Conservation (phyloP, 176 grass and related monocot genomes). For the Triticum turgidum region DNA sequence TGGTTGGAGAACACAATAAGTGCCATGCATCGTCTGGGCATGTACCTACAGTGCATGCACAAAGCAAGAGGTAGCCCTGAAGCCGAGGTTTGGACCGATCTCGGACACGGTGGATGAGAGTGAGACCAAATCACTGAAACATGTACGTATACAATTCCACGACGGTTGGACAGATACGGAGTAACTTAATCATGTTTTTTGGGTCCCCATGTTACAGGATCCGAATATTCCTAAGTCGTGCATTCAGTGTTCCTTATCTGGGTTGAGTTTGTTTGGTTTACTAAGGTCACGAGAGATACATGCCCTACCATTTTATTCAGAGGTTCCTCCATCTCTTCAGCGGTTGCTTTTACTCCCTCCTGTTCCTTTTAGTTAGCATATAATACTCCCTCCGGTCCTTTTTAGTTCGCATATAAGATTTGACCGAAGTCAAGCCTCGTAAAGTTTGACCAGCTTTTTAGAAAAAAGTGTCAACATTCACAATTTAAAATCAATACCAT, state of each 20-base stretch:
- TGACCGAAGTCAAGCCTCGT: no score
- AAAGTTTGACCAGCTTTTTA: no score
- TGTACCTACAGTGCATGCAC: background rate
- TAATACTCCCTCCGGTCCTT: no score
- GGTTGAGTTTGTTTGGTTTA: background rate
- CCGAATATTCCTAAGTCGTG: background rate
- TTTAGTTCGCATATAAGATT: no score
- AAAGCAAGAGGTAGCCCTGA: background rate
- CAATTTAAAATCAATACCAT: no score
- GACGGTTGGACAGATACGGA: slow-evolving; percentile 15
- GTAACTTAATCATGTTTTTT: slow-evolving; percentile 2
- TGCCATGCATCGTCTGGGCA: background rate
- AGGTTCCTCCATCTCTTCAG: no score
- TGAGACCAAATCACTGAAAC: background rate
- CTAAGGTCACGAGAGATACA: no score
- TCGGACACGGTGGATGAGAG: slow-evolving; percentile 7
- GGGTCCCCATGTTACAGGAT: background rate
- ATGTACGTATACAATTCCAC: background rate
- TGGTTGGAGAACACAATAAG: slow-evolving; percentile 24
- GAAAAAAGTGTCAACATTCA: no score
- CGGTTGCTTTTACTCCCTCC: no score
- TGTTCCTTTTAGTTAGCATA: no score
- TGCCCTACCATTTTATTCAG: no score
- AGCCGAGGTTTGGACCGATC: slow-evolving; percentile 14
- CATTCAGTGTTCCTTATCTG: background rate